Percentiles rank a stretch among this genome's conserved stretches.
These are phyloP conservation scores for Astrocystis sublimbata DNA, from an alignment of 495 filamentous ascomycete genomes.

Conservation along the genomic window DNA sequence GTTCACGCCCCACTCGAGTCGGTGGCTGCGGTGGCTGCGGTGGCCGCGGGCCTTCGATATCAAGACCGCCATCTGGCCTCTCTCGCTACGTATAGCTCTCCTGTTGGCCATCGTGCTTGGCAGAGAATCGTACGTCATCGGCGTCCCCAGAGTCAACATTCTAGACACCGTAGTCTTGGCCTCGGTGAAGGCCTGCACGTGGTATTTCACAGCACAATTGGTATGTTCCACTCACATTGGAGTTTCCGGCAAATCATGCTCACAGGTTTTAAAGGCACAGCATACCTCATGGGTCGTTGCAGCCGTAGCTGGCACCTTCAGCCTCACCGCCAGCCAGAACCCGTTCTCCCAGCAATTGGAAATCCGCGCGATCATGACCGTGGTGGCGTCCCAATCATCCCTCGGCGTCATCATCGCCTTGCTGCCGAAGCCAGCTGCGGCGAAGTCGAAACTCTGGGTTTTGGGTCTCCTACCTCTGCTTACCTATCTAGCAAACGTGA, in stretches of 20 bases:
- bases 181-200: constrained; percentile 27
- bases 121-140: constrained; percentile 1
- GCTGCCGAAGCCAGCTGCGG: constrained; percentile 23
- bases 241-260: not conserved
- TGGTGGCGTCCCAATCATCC: constrained; percentile 21
- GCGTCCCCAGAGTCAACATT: not conserved
- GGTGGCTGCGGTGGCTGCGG: not conserved
- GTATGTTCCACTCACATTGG: constrained; percentile 16
- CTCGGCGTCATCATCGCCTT: constrained; percentile 27
- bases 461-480: constrained; percentile 20
- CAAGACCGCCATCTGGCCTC: constrained; percentile 3
- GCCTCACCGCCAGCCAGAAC: constrained; percentile 23
- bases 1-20: constrained; percentile 13
- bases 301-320: constrained; percentile 28
- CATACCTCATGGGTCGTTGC: constrained; percentile 27
- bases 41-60: constrained; percentile 14
- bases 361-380: constrained; percentile 12
- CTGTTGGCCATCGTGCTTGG: constrained; percentile 8
- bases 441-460: constrained; percentile 19
- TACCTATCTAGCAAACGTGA: constrained; percentile 24
- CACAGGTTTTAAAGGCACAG: constrained; percentile 12
- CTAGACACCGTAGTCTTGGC: constrained; percentile 16
- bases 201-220: constrained; percentile 30
- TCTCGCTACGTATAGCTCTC: constrained; percentile 15
- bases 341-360: constrained; percentile 27